Conservation (phyloP, 1,284 basidiomycete genomes). For the Acaromyces ingoldii region DNA sequence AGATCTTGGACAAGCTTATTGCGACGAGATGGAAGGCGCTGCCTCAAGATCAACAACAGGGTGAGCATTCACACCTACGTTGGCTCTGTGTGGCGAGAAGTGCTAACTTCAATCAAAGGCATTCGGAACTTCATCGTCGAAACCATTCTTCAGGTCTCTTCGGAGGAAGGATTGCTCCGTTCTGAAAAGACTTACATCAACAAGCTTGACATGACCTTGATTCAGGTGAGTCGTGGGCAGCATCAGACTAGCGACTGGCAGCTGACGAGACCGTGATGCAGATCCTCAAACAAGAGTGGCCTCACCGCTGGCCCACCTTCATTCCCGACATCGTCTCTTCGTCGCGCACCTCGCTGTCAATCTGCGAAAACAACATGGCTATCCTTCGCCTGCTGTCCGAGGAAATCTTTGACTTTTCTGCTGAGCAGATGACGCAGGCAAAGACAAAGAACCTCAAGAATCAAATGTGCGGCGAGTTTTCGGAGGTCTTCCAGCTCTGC, state of each 20-base stretch:
- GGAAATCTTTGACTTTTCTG: conserved; percentile 98
- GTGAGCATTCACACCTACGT: conserved; percentile 4
- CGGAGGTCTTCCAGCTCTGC: conserved; percentile 51
- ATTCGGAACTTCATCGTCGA: conserved; percentile 97
- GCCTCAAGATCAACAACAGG: conserved; percentile 71
- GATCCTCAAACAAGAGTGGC: conserved; percentile 99
- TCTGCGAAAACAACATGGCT: conserved; percentile 99
- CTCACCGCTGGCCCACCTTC: conserved; percentile 97
- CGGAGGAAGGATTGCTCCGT: conserved; percentile 69
- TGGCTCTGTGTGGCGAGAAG: too few species aligned
- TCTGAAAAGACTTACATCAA: conserved; percentile 94
- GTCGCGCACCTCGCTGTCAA: conserved; percentile 87
- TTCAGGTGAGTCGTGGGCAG: conserved; percentile 64
- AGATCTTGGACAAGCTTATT: conserved; percentile 63
- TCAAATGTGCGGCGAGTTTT: conserved; percentile 52
- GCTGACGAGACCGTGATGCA: conserved; percentile 51
- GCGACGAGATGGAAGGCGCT: conserved; percentile 92
- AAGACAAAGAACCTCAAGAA: conserved; percentile 98
- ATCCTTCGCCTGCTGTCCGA: conserved; percentile 96
- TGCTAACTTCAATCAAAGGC: too few species aligned
- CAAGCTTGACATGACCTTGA: conserved; percentile 92
- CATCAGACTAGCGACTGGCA: neutral
- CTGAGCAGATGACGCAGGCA: conserved; percentile 96
- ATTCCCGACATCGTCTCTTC: conserved; percentile 96
- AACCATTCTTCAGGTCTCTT: conserved; percentile 83